phyloP scores from a whole-genome alignment of 768 basidiomycete species.

The Tricholoma saponaceum region DNA sequence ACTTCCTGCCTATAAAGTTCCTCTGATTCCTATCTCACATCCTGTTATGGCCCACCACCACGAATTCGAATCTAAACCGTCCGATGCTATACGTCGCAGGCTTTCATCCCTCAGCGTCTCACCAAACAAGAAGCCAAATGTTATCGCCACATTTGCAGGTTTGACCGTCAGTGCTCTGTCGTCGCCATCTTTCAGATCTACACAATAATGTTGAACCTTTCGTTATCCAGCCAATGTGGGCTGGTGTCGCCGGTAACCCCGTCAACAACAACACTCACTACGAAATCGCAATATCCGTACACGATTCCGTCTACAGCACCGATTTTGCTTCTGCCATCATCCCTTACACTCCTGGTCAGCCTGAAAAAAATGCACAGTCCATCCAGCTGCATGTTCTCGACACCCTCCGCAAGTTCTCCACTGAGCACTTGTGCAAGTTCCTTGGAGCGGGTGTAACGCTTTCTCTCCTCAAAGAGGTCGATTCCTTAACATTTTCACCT shows the following conservation, averaged over 20 bases:
- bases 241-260: conserved; percentile 65
- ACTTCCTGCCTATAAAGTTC: conserved; percentile 25
- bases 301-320: conserved; percentile 83
- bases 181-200: conserved; percentile 16
- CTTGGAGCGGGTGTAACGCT: conserved; percentile 79
- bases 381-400: conserved; percentile 64
- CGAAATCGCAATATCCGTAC: conserved; percentile 75
- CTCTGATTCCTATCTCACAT: conserved; percentile 16
- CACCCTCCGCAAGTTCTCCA: conserved; percentile 67
- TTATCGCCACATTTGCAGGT: conserved; percentile 51
- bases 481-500: conserved; percentile 11
- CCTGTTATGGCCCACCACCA: conserved; percentile 49
- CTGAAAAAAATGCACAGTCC: conserved; percentile 50
- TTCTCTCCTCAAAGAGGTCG: conserved; percentile 63
- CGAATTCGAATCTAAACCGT: conserved; percentile 61
- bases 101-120: conserved; percentile 51
- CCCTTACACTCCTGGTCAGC: conserved; percentile 45
- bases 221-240: conserved; percentile 77
- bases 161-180: conserved; percentile 50
- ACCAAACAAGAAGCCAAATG: conserved; percentile 47
- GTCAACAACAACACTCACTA: conserved; percentile 56
- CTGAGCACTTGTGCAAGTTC: conserved; percentile 82
- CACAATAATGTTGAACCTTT: conserved; percentile 13
- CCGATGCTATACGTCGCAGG: conserved; percentile 59
- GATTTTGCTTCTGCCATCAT: conserved; percentile 64